Percentiles rank a stretch among this genome's conserved stretches.
These are phyloP conservation scores for Trypanosoma theileri DNA, from an alignment of 208 protist genomes.

Conservation along the genomic window DNA sequence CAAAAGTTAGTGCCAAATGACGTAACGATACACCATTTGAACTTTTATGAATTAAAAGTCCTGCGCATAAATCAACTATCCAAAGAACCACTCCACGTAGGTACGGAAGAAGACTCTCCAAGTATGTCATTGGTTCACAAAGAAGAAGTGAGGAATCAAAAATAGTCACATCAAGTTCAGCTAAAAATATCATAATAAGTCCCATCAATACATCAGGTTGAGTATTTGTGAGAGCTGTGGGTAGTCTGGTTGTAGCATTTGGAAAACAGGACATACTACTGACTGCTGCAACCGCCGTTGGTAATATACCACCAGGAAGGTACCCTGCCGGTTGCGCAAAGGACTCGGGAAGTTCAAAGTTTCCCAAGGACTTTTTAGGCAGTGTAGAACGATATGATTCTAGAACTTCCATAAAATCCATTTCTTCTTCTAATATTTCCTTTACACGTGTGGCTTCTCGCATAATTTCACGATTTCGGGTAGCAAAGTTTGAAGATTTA, in stretches of 20 bases:
- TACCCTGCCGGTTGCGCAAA: conserved; percentile 70
- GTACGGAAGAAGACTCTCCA: conserved; percentile 68
- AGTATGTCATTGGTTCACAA: conserved; percentile 71
- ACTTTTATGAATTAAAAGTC: conserved; percentile 56
- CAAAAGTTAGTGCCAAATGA: conserved; percentile 74
- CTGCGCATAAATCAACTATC: conserved; percentile 72
- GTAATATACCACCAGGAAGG: conserved; percentile 58
- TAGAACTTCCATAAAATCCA: conserved; percentile 54
- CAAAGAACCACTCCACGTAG: conserved; percentile 68
- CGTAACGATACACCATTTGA: conserved; percentile 69
- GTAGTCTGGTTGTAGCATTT: conserved; percentile 60
- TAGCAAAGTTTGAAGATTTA: conserved; percentile 51
- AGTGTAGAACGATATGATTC: conserved; percentile 59
- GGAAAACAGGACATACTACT: conserved; percentile 53
- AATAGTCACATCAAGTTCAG: conserved; percentile 60
- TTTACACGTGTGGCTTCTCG: conserved; percentile 55
- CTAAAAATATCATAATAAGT: conserved; percentile 71
- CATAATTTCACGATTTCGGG: conserved; percentile 72
- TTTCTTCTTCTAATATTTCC: conserved; percentile 54
- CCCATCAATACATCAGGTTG: conserved; percentile 71
- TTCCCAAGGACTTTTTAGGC: conserved; percentile 32
- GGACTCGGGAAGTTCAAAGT: conserved; percentile 49
- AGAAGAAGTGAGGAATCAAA: conserved; percentile 66
- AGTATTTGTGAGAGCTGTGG: conserved; percentile 59
- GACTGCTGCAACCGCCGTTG: conserved; percentile 34